Base-by-base conservation (phyloP, 1,139 yeast species). In the Meyerozyma elateridarum region DNA sequence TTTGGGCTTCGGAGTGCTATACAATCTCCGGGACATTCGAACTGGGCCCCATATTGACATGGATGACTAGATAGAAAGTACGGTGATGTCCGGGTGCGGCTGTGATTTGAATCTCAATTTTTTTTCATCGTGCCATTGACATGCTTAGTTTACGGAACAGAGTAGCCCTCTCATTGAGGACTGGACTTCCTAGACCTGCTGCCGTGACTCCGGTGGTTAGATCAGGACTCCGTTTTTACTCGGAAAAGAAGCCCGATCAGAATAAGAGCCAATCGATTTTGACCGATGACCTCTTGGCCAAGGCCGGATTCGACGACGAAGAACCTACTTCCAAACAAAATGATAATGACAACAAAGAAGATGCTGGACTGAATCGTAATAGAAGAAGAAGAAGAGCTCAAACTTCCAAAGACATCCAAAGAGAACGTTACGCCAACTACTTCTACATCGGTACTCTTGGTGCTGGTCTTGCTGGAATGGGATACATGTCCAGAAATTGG, bases 401-500 rank as follows among this genome's bases (percentile, higher is more conserved):
- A 51, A 80, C 93, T 4, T 76, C 91, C 7, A 87, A 59, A 51
- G 74, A 62, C 51, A 54, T 58, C 42, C 69, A 67, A 44, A 59
- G 73, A 49, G 83, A 84, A 56, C 71, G 66, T 47, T 72, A 74
- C 44, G 88, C 91, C 35, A 80, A 78, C 52, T 61, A 78, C 61
- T 79, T 81, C 49, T 82, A 83, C 57, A 53, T 79, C 35, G 71
- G 76, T 15, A 52, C 84, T 28, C 61, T 85, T n/a, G 76, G 78
- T 15, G 71, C 71, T 13, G 73, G 75, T 3, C 42, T 78, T 25
- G 82, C 79, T 14, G 89, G 87, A 20, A 68, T 74, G 30, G 85
- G 77, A 7, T 91, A 85, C 57, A 59, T 87, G 64, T 73, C 83
- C 35, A 79, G 98, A 58, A 80, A 88, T 49, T 89, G 95, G 89